phyloP scores from a whole-genome alignment of 1,284 basidiomycete species.

The Cryptococcus sp. region DNA sequence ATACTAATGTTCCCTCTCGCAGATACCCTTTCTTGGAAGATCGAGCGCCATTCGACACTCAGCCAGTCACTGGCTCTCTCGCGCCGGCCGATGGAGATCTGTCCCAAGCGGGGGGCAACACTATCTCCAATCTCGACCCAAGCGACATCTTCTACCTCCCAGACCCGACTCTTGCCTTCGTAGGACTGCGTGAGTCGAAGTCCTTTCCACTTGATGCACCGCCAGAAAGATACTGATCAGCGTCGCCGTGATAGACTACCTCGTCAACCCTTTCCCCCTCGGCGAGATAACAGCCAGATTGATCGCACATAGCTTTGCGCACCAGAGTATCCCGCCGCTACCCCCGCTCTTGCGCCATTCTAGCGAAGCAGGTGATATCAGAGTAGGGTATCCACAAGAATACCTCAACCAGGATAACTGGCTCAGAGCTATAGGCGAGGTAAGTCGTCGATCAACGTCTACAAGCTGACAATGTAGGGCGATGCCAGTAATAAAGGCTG shows the following conservation, averaged over 20 bases:
- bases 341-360: constrained; percentile 18
- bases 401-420: constrained; percentile 29
- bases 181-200: constrained; percentile 31
- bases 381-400: constrained; percentile 21
- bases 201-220: too few species aligned
- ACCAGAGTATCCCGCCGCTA: constrained; percentile 18
- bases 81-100: constrained; percentile 10
- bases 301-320: constrained; percentile 22
- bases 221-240: not conserved
- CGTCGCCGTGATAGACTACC: constrained; percentile 21
- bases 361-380: constrained; percentile 15
- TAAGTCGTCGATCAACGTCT: not conserved
- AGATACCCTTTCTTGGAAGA: constrained; percentile 43
- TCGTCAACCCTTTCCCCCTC: constrained; percentile 48
- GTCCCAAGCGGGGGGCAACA: constrained; percentile 22
- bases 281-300: constrained; percentile 47
- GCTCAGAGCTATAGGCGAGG: constrained; percentile 30
- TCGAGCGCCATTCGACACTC: constrained; percentile 17
- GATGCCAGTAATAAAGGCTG: not conserved
- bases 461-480: not conserved
- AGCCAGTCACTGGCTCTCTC: constrained; percentile 20
- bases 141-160: constrained; percentile 38
- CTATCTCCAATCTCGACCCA: constrained; percentile 23
- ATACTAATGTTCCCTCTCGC: not conserved
- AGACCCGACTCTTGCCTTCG: constrained; percentile 42